Percentiles rank a stretch among this genome's conserved stretches.
Evolutionary conservation across 371 early-diverging fungal genomes (phyloP).

Genomic region (Zychaea mexicana): DNA sequence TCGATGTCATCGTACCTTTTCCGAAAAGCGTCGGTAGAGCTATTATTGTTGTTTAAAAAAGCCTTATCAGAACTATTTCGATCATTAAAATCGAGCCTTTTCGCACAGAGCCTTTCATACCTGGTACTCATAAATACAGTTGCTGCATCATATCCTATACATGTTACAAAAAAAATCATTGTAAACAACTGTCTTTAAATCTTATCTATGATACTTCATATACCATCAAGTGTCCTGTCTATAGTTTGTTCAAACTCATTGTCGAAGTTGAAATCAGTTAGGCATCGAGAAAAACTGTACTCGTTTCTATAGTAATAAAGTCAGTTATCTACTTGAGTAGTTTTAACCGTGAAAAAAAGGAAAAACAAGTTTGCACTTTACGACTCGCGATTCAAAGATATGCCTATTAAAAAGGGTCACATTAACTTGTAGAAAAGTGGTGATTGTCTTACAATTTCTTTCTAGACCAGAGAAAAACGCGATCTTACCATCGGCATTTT

Average conservation of each 20-base stretch:
- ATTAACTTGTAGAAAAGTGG: too few relatives aligned
- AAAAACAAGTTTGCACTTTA: too few relatives aligned
- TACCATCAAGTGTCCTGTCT: neutral
- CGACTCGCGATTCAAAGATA: neutral
- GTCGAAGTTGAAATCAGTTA: neutral
- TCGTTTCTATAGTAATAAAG: neutral
- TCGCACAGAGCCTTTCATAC: too few relatives aligned
- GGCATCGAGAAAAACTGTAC: neutral
- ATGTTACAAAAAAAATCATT: neutral
- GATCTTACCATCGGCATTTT: neutral
- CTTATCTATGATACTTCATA: neutral
- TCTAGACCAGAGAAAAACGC: too few relatives aligned
- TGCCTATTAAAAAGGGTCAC: neutral
- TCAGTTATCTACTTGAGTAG: too few relatives aligned
- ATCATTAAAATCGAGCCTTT: too few relatives aligned
- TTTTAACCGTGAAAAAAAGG: too few relatives aligned
- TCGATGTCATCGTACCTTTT: neutral
- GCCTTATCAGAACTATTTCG: too few relatives aligned
- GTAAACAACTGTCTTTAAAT: neutral
- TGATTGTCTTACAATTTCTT: too few relatives aligned
- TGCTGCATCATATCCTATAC: neutral
- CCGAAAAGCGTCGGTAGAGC: neutral
- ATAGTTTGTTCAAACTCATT: neutral
- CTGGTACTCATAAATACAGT: neutral
- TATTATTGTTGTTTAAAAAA: too few relatives aligned